phyloP scores from a whole-genome alignment of 2,329 filamentous ascomycete genomes.

The Ascochyta pisi region DNA sequence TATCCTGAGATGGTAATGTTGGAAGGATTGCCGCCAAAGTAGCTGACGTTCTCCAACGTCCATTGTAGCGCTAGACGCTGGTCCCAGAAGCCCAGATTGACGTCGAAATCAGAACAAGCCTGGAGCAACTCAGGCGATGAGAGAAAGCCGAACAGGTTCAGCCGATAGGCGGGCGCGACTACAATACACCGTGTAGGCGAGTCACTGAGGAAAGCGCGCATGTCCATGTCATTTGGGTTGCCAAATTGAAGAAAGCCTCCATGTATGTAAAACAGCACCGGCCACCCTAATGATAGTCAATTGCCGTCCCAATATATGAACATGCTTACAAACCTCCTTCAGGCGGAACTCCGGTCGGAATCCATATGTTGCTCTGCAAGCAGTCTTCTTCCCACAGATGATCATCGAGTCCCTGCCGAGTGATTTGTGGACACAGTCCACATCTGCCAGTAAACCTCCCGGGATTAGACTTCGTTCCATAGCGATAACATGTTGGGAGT shows the following conservation, averaged over 20 bases:
- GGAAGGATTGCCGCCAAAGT: conserved; percentile 59
- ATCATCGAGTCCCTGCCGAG: conserved; percentile 28
- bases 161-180: conserved; percentile 63
- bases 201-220: conserved; percentile 57
- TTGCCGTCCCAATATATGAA: neutral
- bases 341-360: conserved; percentile 57
- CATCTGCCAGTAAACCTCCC: conserved; percentile 53
- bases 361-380: conserved; percentile 63
- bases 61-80: conserved; percentile 63
- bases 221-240: conserved; percentile 56
- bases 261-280: conserved; percentile 65
- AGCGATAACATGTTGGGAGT: conserved; percentile 57
- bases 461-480: conserved; percentile 58
- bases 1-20: conserved; percentile 64
- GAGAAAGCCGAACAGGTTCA: conserved; percentile 65
- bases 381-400: conserved; percentile 60
- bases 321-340: conserved; percentile 35
- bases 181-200: conserved; percentile 56
- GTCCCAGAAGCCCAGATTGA: conserved; percentile 65
- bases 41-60: conserved; percentile 59
- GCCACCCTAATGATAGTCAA: conserved; percentile 55
- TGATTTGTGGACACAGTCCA: conserved; percentile 60
- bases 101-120: conserved; percentile 39
- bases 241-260: conserved; percentile 66
- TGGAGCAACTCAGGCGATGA: conserved; percentile 57